Evolutionary conservation across 1,284 basidiomycete species (phyloP).

Genomic region (Crucibulum parvulum): DNA sequence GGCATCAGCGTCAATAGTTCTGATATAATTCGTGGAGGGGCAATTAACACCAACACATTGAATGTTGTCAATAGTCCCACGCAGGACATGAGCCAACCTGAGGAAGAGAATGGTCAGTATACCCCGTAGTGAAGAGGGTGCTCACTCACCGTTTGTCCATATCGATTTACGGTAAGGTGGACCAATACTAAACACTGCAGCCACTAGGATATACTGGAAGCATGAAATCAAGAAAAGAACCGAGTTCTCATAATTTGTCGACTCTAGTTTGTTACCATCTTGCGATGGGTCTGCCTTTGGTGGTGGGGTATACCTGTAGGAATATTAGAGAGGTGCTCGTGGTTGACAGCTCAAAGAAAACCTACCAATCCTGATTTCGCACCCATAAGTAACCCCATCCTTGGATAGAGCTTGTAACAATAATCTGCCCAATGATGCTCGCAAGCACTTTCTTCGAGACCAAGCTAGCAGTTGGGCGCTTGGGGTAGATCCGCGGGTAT

Average conservation of each 20-base stretch:
- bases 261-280: slow-evolving; percentile 81
- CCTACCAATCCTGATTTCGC: slow-evolving; percentile 80
- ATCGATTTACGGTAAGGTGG: slow-evolving; percentile 96
- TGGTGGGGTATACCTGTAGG: slow-evolving; percentile 71
- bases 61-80: slow-evolving; percentile 72
- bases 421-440: slow-evolving; percentile 93
- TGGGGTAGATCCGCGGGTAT: slow-evolving; percentile 86
- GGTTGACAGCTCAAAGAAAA: not conserved
- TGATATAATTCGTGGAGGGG: slow-evolving; percentile 68
- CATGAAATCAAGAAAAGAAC: slow-evolving; percentile 93
- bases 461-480: slow-evolving; percentile 94
- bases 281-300: slow-evolving; percentile 55
- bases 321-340: not conserved
- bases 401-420: slow-evolving; percentile 88
- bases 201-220: slow-evolving; percentile 98
- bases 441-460: slow-evolving; percentile 96
- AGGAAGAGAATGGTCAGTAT: not conserved
- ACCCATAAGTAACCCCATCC: slow-evolving; percentile 92
- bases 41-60: slow-evolving; percentile 79
- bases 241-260: slow-evolving; percentile 95
- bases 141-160: slow-evolving; percentile 87
- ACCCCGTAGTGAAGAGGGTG: not conserved
- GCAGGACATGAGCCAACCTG: slow-evolving; percentile 82
- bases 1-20: slow-evolving; percentile 82
- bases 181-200: slow-evolving; percentile 97